These are phyloP conservation scores for Fusarium succisae DNA, from an alignment of 2,329 filamentous ascomycete species.

Conservation along the genomic window DNA sequence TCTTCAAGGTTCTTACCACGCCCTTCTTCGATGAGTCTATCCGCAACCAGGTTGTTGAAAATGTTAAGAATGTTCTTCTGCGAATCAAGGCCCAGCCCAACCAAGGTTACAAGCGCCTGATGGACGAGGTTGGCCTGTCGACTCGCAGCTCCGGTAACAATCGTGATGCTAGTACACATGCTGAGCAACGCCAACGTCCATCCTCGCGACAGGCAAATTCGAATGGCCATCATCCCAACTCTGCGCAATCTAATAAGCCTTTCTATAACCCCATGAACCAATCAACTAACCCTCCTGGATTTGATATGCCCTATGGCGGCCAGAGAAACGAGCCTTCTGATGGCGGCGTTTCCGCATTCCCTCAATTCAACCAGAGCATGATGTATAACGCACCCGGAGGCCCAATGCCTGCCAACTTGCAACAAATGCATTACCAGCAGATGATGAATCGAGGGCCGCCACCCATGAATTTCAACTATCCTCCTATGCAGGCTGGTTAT, in stretches of 20 bases:
- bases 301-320: slow-evolving; percentile 62
- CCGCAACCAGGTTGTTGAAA: slow-evolving; percentile 87
- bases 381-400: slow-evolving; percentile 61
- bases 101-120: slow-evolving; percentile 97
- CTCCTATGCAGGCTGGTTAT: slow-evolving; percentile 64
- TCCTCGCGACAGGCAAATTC: slow-evolving; percentile 63
- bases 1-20: slow-evolving; percentile 98
- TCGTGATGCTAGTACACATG: slow-evolving; percentile 55
- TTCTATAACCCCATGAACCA: slow-evolving; percentile 64
- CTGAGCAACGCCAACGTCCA: slow-evolving; percentile 64
- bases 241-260: slow-evolving; percentile 56
- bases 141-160: slow-evolving; percentile 62
- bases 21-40: slow-evolving; percentile 96
- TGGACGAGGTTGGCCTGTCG: slow-evolving; percentile 97
- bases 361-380: slow-evolving; percentile 59
- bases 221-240: slow-evolving; percentile 54
- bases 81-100: slow-evolving; percentile 92
- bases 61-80: slow-evolving; percentile 86
- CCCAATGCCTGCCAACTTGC: slow-evolving; percentile 58
- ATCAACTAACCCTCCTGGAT: slow-evolving; percentile 52
- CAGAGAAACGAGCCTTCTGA: slow-evolving; percentile 65
- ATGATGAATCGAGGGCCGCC: slow-evolving; percentile 64
- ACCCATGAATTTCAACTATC: slow-evolving; percentile 66
- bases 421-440: slow-evolving; percentile 69
- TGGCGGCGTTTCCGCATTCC: slow-evolving; percentile 59